A percentile compares a stretch with the other conserved stretches of the same genome.
Evolutionary conservation across 2,329 filamentous ascomycete genomes (phyloP).

Genomic region (Aspergillus tanneri): DNA sequence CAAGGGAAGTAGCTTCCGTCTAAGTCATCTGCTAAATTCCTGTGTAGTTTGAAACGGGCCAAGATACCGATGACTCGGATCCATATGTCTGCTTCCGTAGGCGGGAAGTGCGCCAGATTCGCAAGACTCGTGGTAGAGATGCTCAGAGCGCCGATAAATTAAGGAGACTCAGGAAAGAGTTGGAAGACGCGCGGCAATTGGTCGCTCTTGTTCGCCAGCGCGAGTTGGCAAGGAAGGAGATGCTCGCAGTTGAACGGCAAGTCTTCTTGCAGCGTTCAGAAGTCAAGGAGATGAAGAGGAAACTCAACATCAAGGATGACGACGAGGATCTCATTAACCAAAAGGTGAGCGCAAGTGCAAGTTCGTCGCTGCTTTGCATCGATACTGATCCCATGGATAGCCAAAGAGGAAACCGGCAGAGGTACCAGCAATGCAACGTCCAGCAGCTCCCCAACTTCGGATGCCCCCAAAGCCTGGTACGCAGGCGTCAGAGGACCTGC

Average conservation of each 20-base stretch:
- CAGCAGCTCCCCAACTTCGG: slow-evolving; percentile 65
- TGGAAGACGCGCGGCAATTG: slow-evolving; percentile 83
- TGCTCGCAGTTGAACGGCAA: slow-evolving; percentile 69
- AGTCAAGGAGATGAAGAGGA: slow-evolving; percentile 85
- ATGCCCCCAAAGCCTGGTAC: slow-evolving; percentile 69
- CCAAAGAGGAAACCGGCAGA: slow-evolving; percentile 70
- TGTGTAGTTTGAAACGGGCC: slow-evolving; percentile 75
- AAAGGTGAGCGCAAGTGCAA: slow-evolving; percentile 61
- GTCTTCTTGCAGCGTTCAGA: slow-evolving; percentile 80
- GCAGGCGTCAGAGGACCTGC: slow-evolving; percentile 75
- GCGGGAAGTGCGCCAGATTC: slow-evolving; percentile 87
- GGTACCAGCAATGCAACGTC: slow-evolving; percentile 59
- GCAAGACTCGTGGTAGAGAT: slow-evolving; percentile 92
- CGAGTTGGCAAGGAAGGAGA: slow-evolving; percentile 74
- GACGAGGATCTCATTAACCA: slow-evolving; percentile 95
- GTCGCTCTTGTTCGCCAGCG: slow-evolving; percentile 75
- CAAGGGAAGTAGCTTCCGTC: no score
- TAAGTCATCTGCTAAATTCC: slow-evolving; percentile 13
- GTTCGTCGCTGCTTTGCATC: slow-evolving; percentile 31
- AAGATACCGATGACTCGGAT: slow-evolving; percentile 92
- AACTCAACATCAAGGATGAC: slow-evolving; percentile 83
- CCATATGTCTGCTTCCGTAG: slow-evolving; percentile 98
- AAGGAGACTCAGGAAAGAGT: slow-evolving; percentile 82
- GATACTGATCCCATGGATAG: slow-evolving; percentile 49
- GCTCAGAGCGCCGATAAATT: slow-evolving; percentile 93